A percentile compares a stretch with the other conserved stretches of the same genome.
Conservation (phyloP, 768 basidiomycete species). For the Leccinum fibrillosum region DNA sequence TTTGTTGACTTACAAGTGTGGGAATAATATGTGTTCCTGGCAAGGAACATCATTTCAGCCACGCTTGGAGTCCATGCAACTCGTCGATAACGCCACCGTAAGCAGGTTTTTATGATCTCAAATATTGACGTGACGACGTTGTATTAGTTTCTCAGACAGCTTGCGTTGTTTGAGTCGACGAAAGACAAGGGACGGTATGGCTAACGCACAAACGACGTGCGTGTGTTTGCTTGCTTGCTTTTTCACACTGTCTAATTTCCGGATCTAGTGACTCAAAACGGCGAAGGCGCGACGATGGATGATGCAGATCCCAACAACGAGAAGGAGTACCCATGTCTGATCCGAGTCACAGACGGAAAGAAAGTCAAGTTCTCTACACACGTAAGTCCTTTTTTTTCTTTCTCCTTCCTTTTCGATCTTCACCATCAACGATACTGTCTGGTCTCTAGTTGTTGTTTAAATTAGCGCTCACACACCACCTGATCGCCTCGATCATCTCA, state of each 20-base stretch:
- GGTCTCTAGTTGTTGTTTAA: background rate
- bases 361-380: conserved; percentile 71
- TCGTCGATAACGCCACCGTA: conserved; percentile 56
- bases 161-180: conserved; percentile 68
- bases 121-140: background rate
- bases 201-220: conserved; percentile 91
- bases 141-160: conserved; percentile 67
- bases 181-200: conserved; percentile 83
- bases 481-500: conserved; percentile 22
- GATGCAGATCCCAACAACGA: conserved; percentile 28
- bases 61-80: conserved; percentile 40
- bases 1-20: too few relatives aligned
- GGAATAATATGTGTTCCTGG: too few relatives aligned
- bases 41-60: background rate
- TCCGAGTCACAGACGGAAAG: conserved; percentile 74
- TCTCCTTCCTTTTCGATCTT: background rate
- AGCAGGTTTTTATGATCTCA: conserved; percentile 17
- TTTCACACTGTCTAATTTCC: background rate
- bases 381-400: conserved; percentile 40
- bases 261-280: conserved; percentile 62
- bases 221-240: conserved; percentile 17
- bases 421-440: background rate
- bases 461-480: background rate
- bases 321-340: conserved; percentile 74
- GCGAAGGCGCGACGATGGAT: conserved; percentile 57